A percentile compares a stretch with the other conserved stretches of the same genome.
phyloP scores from a whole-genome alignment of 495 filamentous ascomycete species.

The Neurospora intermedia region DNA sequence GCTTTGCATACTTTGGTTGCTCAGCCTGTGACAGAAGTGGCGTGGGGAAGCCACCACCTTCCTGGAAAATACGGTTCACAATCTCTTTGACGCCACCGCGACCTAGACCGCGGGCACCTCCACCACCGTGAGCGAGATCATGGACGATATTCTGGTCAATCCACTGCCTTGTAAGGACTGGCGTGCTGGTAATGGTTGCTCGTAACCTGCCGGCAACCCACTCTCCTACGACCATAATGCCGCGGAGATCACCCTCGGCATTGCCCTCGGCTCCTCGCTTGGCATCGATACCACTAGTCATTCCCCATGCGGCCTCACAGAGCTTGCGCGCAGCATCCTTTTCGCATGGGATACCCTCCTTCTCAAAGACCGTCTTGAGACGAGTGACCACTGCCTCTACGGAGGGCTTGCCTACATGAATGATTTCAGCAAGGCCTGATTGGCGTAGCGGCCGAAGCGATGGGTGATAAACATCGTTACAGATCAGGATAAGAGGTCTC shows the following conservation, averaged over 20 bases:
- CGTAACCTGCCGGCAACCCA: constrained; percentile 81
- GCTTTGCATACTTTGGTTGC: constrained; percentile 17
- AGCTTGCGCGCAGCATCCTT: constrained; percentile 78
- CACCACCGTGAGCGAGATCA: constrained; percentile 61
- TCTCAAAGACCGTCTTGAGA: constrained; percentile 70
- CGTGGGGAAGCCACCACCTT: constrained; percentile 76
- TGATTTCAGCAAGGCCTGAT: constrained; percentile 72
- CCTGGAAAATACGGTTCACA: constrained; percentile 73
- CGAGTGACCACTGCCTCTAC: constrained; percentile 76
- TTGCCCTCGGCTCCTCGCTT: constrained; percentile 49
- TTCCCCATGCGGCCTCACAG: constrained; percentile 90
- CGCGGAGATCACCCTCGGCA: constrained; percentile 82
- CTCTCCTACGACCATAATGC: constrained; percentile 87
- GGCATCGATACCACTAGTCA: constrained; percentile 48
- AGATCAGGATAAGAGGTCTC: constrained; percentile 84
- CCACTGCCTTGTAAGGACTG: constrained; percentile 64
- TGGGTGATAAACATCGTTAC: constrained; percentile 95
- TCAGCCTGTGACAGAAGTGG: constrained; percentile 19
- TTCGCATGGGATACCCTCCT: constrained; percentile 77
- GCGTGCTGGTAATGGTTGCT: constrained; percentile 30
- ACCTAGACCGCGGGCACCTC: constrained; percentile 65
- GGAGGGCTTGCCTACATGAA: constrained; percentile 84
- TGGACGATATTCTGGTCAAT: constrained; percentile 67
- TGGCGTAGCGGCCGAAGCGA: constrained; percentile 75
- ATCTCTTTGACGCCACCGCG: constrained; percentile 73